These are phyloP conservation scores for Curvularia sp. DNA, from an alignment of 2,329 filamentous ascomycete genomes.

Conservation along the genomic window DNA sequence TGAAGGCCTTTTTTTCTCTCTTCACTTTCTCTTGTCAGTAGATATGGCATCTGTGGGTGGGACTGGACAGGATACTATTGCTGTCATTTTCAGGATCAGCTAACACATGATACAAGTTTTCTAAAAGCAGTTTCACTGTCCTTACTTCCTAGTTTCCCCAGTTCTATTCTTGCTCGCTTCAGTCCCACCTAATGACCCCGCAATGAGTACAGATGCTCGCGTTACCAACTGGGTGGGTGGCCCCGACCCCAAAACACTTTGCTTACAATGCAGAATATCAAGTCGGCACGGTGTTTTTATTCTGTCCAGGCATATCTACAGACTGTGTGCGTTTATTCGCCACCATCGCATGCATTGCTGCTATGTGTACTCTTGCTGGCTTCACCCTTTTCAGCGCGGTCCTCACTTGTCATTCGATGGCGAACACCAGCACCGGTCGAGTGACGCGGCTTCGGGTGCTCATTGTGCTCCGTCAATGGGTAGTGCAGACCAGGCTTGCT, in stretches of 20 bases:
- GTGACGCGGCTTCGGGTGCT: background rate
- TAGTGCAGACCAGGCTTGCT: background rate
- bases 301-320: background rate
- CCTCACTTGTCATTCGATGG: background rate
- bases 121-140: too few species aligned
- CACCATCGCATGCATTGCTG: background rate
- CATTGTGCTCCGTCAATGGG: background rate
- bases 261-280: background rate
- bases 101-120: too few species aligned
- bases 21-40: background rate
- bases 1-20: too few species aligned
- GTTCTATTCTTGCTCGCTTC: too few species aligned
- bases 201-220: background rate
- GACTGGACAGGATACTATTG: too few species aligned
- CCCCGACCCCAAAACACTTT: too few species aligned
- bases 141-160: too few species aligned
- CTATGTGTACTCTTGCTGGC: background rate
- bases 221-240: too few species aligned
- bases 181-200: too few species aligned
- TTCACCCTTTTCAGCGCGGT: background rate
- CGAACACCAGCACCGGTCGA: background rate
- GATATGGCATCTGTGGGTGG: too few species aligned
- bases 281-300: background rate
- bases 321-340: background rate
- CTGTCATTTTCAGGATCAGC: too few species aligned